Conservation (phyloP, 495 filamentous ascomycete species). For the Neurospora sp. region DNA sequence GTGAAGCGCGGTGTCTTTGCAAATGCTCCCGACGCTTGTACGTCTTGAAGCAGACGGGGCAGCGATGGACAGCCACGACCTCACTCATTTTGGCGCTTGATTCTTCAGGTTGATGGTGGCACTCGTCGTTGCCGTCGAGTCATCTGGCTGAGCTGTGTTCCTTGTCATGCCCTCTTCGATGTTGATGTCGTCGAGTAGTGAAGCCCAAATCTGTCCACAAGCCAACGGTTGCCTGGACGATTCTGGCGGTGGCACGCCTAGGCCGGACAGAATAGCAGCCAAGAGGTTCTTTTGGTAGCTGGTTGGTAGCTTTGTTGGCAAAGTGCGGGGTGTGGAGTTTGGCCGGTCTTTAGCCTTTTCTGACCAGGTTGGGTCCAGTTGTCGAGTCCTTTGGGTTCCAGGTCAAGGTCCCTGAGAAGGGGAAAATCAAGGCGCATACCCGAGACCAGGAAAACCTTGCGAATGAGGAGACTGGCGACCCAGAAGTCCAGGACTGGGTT, state of each 20-base stretch:
- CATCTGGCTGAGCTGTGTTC: background rate
- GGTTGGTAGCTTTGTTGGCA: background rate
- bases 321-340: background rate
- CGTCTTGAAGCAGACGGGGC: constrained; percentile 21
- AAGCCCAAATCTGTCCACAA: background rate
- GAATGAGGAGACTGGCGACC: background rate
- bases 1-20: constrained; percentile 19
- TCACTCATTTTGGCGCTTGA: background rate
- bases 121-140: background rate
- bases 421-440: background rate
- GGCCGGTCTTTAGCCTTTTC: background rate
- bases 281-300: background rate
- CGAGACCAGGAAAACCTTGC: background rate
- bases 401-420: background rate
- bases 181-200: background rate
- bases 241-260: background rate
- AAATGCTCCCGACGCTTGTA: constrained; percentile 25
- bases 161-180: background rate
- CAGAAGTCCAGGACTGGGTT: background rate
- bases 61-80: constrained; percentile 12
- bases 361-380: background rate
- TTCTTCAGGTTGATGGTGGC: background rate
- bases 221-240: background rate
- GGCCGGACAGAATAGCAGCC: background rate
- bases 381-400: background rate